These are phyloP conservation scores for Aristolochia contorta DNA, from an alignment of 164 flowering plant species.

Conservation along the genomic window DNA sequence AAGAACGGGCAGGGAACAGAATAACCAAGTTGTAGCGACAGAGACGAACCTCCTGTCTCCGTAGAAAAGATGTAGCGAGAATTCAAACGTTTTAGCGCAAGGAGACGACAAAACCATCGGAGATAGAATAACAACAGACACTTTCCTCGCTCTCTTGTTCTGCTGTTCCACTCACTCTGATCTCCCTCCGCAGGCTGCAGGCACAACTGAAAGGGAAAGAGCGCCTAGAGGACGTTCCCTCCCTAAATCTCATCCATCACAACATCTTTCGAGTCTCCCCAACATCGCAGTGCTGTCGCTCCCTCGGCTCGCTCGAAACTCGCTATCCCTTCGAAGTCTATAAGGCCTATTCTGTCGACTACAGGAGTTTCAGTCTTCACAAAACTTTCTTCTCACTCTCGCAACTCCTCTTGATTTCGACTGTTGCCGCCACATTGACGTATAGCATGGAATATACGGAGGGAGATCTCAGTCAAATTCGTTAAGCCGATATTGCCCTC, in stretches of 20 bases:
- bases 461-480: no score
- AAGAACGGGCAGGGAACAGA: neutral
- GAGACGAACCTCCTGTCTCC: neutral
- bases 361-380: no score
- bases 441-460: no score
- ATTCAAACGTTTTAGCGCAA: neutral
- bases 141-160: neutral
- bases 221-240: slow-evolving; percentile 1
- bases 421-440: no score
- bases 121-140: neutral
- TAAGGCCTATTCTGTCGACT: no score
- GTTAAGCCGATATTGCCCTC: no score
- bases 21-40: neutral
- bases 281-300: neutral
- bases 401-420: no score
- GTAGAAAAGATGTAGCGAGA: neutral
- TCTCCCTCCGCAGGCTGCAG: no score
- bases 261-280: neutral
- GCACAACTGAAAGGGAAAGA: neutral
- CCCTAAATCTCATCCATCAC: neutral
- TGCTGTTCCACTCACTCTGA: neutral
- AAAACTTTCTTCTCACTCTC: no score
- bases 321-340: no score
- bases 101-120: neutral
- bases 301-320: no score